Evolutionary conservation across 495 filamentous ascomycete species (phyloP).

Genomic region (Bombardia bombarda): DNA sequence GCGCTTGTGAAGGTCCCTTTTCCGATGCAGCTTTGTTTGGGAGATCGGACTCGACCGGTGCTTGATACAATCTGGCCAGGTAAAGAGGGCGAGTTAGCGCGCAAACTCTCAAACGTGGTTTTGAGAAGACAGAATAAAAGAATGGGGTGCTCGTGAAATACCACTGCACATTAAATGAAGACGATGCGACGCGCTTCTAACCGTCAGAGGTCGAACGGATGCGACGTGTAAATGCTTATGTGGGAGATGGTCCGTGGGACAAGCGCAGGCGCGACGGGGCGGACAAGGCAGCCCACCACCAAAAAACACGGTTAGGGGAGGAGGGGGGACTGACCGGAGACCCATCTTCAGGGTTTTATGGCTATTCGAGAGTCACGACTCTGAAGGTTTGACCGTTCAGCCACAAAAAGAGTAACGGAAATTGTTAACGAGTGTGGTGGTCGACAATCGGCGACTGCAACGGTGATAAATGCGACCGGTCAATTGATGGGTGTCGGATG

Average conservation of each 20-base stretch:
- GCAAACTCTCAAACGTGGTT: conserved; percentile 1
- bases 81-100: conserved; percentile 12
- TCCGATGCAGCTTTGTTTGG: conserved; percentile 45
- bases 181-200: neutral
- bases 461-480: conserved; percentile 17
- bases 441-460: conserved; percentile 5
- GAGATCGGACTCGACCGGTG: conserved; percentile 49
- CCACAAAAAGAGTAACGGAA: conserved; percentile 5
- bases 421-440: conserved; percentile 12
- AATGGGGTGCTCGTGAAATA: neutral
- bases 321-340: conserved; percentile 60
- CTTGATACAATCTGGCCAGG: conserved; percentile 41
- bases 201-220: neutral
- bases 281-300: neutral
- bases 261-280: conserved; percentile 10
- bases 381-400: too few species aligned
- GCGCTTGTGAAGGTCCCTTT: conserved; percentile 44
- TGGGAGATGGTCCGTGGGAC: conserved; percentile 7
- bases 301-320: conserved; percentile 23
- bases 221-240: conserved; percentile 9
- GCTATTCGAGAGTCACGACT: too few species aligned
- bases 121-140: too few species aligned
- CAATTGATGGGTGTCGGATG: conserved; percentile 20
- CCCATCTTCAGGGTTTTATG: conserved; percentile 73
- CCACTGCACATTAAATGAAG: neutral